Evolutionary conservation across 1,284 basidiomycete genomes (phyloP).

Genomic region (Gymnopus androsaceus): DNA sequence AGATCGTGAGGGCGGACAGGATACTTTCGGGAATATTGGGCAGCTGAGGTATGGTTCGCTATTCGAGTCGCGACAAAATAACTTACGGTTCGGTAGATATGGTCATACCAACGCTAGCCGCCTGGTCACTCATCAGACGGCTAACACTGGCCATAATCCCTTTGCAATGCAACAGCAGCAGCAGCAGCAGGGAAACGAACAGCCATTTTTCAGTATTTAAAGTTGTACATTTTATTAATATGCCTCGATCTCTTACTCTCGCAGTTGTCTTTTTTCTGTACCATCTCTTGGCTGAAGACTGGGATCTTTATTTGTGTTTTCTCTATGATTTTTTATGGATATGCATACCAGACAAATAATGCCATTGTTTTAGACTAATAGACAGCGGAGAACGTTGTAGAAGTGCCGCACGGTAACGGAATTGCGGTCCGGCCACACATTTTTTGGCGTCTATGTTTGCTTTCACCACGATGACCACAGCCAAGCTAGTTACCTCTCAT

Average conservation of each 20-base stretch:
- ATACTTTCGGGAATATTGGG: conserved; percentile 93
- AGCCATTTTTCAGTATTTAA: conserved; percentile 83
- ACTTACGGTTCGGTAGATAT: conserved; percentile 50
- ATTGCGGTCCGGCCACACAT: too few species aligned
- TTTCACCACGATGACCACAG: neutral
- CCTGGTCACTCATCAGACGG: conserved; percentile 56
- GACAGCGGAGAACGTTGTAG: too few species aligned
- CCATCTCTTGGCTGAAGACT: neutral
- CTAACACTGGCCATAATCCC: conserved; percentile 61
- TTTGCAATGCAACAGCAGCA: conserved; percentile 61
- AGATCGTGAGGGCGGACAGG: conserved; percentile 84
- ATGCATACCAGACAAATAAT: too few species aligned
- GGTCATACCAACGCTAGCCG: conserved; percentile 67
- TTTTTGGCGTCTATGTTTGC: neutral
- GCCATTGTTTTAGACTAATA: too few species aligned
- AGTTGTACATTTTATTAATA: neutral
- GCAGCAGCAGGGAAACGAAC: conserved; percentile 63
- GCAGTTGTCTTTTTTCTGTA: neutral
- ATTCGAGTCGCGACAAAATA: neutral
- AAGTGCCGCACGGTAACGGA: too few species aligned
- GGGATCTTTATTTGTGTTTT: neutral
- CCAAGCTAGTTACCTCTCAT: neutral
- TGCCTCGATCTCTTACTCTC: neutral
- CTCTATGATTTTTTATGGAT: neutral
- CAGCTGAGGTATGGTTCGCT: conserved; percentile 55